Base-by-base conservation (phyloP, 805 yeast genomes). In the Starmerella geochares region DNA sequence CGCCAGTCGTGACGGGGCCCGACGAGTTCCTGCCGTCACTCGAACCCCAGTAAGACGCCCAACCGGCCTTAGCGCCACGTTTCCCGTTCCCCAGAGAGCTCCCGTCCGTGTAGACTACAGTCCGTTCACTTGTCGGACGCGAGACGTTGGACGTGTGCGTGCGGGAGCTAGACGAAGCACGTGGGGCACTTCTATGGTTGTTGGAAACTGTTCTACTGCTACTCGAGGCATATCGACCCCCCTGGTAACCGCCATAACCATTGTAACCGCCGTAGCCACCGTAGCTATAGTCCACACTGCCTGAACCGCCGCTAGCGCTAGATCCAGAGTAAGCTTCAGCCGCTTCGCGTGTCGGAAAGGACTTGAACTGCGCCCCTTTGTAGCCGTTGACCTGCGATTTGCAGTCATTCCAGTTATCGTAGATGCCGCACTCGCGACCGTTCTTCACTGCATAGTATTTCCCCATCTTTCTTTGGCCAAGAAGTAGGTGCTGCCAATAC, bases 51-150 rank as follows among this genome's bases (percentile, higher is more conserved):
- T 68, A 86, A 0, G 83, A 83, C 21, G 95, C 96, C 59, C 75
- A 79, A 0, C 96, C 96, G 0, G 81, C 79, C 2, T 57, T 50
- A 0, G 74, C 69, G 8, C 57, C 55, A 0, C 46, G 41, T 19
- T 60, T 67, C 0, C 86, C 87, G 58, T 82, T 81, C 4, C 76
- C 73, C 9, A 79, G 67, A 0, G 80, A 71, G 0, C 94, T 83
- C 0, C 96, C 96, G 64, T 87, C 96, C 19, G 86, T 80, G 59
- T 76, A 87, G 0, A 86, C 69, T 5, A 50, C 44, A 6, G 33
- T n/a, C 23, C 51, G 10, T 5, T n/a, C 4, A 3, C 33, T 6
- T 4, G 42, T n/a, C n/a, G n/a, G n/a, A n/a, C n/a, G n/a, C n/a
- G n/a, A n/a, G n/a, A n/a, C n/a, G n/a, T n/a, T n/a, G n/a, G n/a